These are phyloP conservation scores for Candida frijolesensis DNA, from an alignment of 1,139 yeast species.

Conservation along the genomic window DNA sequence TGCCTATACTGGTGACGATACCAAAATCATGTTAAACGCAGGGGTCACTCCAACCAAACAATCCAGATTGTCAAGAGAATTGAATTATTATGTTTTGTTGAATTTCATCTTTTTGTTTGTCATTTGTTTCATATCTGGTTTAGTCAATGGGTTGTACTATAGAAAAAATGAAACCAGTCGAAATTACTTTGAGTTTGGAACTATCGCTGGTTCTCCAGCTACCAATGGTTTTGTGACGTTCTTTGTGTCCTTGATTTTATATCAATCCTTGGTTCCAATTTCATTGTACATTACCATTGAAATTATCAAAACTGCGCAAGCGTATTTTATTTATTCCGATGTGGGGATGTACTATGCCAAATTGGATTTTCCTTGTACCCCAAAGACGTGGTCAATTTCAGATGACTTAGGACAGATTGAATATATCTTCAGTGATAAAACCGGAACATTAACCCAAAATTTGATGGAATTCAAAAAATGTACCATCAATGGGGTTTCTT, in stretches of 20 bases:
- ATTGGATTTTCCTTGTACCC: conserved; percentile 61
- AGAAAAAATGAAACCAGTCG: conserved; percentile 35
- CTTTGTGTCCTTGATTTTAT: conserved; percentile 55
- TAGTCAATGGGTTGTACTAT: conserved; percentile 55
- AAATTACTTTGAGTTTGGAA: conserved; percentile 49
- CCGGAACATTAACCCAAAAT: conserved; percentile 63
- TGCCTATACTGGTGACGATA: conserved; percentile 54
- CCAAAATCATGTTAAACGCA: conserved; percentile 59
- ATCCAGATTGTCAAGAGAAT: conserved; percentile 52
- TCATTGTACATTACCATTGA: conserved; percentile 62
- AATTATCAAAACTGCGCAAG: conserved; percentile 61
- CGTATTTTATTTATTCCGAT: conserved; percentile 57
- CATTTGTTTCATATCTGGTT: conserved; percentile 54
- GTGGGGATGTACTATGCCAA: conserved; percentile 51
- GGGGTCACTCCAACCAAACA: conserved; percentile 61
- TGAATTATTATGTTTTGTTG: conserved; percentile 51
- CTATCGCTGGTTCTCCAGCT: conserved; percentile 53
- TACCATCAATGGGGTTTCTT: conserved; percentile 54
- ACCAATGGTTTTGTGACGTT: conserved; percentile 54
- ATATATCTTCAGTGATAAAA: conserved; percentile 62
- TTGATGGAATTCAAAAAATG: conserved; percentile 64
- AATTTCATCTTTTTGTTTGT: conserved; percentile 50
- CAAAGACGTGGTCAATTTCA: conserved; percentile 63
- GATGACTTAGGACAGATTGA: conserved; percentile 70
- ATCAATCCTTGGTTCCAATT: conserved; percentile 61